These are phyloP conservation scores for Exsudoporus floridanus DNA, from an alignment of 1,284 basidiomycete species.

Conservation along the genomic window DNA sequence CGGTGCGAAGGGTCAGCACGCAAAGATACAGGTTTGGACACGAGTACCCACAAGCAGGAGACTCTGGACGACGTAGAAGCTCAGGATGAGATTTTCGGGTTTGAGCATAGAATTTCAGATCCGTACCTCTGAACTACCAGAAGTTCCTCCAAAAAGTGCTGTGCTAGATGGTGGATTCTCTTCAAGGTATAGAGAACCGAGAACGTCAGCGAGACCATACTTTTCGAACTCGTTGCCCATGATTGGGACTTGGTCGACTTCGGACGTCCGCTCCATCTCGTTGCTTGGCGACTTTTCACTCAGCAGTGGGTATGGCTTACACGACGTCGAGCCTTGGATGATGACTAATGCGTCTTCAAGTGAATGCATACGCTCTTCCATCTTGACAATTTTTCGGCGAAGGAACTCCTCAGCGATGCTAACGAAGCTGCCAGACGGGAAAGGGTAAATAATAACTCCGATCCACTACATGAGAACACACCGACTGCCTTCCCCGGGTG, in stretches of 20 bases:
- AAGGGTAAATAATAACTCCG: neutral
- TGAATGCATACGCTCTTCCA: conserved; percentile 48
- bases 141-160: conserved; percentile 4
- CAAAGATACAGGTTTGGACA: neutral
- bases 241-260: conserved; percentile 1
- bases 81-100: conserved; percentile 1
- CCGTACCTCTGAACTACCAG: conserved; percentile 19
- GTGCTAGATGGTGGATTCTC: neutral
- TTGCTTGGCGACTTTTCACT: conserved; percentile 15
- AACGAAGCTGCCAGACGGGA: conserved; percentile 40
- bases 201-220: conserved; percentile 12
- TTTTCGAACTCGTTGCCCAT: conserved; percentile 6
- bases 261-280: conserved; percentile 7
- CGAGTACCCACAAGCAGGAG: conserved; percentile 39
- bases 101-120: neutral
- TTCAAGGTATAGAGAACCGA: conserved; percentile 18
- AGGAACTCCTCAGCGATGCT: conserved; percentile 51
- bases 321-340: conserved; percentile 33
- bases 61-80: conserved; percentile 32
- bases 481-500: conserved; percentile 50
- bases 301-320: conserved; percentile 42
- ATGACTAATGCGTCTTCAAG: conserved; percentile 55
- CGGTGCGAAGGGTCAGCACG: neutral
- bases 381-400: conserved; percentile 40
- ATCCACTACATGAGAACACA: conserved; percentile 19